These are phyloP conservation scores for Magnusiomyces paraingens DNA, from an alignment of 1,139 yeast species.

Conservation along the genomic window DNA sequence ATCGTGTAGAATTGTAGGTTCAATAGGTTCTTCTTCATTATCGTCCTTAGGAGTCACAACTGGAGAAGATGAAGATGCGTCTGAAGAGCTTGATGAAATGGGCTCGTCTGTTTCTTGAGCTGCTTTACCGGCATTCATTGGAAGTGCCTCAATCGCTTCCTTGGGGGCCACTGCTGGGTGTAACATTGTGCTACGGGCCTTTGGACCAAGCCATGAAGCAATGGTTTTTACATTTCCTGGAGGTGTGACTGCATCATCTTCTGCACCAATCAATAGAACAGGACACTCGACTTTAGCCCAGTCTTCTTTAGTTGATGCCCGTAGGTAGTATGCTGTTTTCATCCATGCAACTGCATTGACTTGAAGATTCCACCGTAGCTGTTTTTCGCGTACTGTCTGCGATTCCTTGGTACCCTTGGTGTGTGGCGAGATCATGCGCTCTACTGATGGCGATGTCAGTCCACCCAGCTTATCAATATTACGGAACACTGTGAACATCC, in stretches of 20 bases:
- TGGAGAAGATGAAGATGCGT: background rate
- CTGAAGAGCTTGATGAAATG: background rate
- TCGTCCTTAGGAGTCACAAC: background rate
- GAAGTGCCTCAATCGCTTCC: too few species aligned
- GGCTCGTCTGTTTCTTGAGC: too few species aligned
- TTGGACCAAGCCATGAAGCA: slow-evolving; percentile 22
- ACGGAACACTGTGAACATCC: slow-evolving; percentile 49
- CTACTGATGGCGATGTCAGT: slow-evolving; percentile 50
- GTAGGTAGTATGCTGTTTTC: slow-evolving; percentile 46
- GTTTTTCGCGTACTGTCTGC: slow-evolving; percentile 46
- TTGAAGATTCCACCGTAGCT: slow-evolving; percentile 67
- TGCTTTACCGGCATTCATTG: too few species aligned
- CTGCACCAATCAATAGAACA: slow-evolving; percentile 52
- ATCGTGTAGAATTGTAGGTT: slow-evolving; percentile 37
- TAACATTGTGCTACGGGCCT: slow-evolving; percentile 3
- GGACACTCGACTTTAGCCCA: slow-evolving; percentile 33
- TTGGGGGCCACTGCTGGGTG: too few species aligned
- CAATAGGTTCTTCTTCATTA: slow-evolving; percentile 17
- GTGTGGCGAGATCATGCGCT: slow-evolving; percentile 42
- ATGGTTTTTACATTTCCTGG: slow-evolving; percentile 30
- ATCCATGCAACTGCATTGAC: slow-evolving; percentile 51
- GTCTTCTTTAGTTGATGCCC: slow-evolving; percentile 41
- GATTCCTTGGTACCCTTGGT: slow-evolving; percentile 19
- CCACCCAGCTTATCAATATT: slow-evolving; percentile 60
- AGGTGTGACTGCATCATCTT: slow-evolving; percentile 53